Base-by-base conservation (phyloP, 352 stramenopile species). In the Phytophthora crassamura region DNA sequence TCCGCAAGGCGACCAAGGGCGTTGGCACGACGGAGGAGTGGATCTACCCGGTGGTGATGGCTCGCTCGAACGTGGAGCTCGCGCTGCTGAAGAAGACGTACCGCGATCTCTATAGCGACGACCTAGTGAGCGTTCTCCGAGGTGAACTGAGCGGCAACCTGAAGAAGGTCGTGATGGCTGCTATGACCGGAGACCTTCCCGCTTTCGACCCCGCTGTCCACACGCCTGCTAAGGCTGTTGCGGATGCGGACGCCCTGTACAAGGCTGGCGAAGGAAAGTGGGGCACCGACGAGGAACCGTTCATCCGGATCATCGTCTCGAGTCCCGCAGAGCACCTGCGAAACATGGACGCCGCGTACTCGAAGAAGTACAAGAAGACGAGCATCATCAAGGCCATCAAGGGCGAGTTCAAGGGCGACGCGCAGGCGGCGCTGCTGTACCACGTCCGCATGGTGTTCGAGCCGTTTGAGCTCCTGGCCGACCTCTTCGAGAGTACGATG, bases 71-170 rank as follows among this genome's bases (percentile, higher is more conserved):
- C 62, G 58, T 47, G 12, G 84, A 90, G 59, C 79, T 92, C 41
- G 71, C 72, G 52, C 72, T 93, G 55, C 57, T 90, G 47, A 91
- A 93, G 75, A 85, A 88, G 69, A 79, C 80, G 0, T 91, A 72
- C 65, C 77, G 76, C 16, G 71, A 88, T 8, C 2, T 78, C 5
- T 77, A 84, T 55, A 62, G 69, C 28, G 61, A 84, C 12, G 82
- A 91, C 22, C 60, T 93, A 7, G 68, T 74, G 11, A 72, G 71
- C 10, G 58, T 69, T 12, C 18, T 90, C 35, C 16, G 82, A 32
- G 59, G 59, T 35, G 78, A 89, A 18, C 51, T 92, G 6, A 67
- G 79, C 20, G 81, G 84, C 34, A 76, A 88, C 50, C 68, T 90
- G 50, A 76, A 75, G 53, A 86, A 84, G 69, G 69, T 88, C 22